Evolutionary conservation across 345 rosid genomes (phyloP).

Genomic region (Viola odorata): DNA sequence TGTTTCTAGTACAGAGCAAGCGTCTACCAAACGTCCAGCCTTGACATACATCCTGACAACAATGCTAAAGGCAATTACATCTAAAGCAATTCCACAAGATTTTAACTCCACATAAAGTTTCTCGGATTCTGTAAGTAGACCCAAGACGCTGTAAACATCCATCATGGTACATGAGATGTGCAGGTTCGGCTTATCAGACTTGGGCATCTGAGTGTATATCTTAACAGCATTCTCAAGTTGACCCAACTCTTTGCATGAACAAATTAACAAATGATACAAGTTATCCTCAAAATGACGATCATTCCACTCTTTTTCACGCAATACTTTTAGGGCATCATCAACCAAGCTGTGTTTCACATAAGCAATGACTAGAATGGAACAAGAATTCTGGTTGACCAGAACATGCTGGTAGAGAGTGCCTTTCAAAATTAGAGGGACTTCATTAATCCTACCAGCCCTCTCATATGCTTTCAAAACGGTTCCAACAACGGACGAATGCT

Average conservation of each 20-base stretch:
- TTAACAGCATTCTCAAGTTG: slow-evolving; percentile 53
- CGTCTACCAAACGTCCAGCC: slow-evolving; percentile 67
- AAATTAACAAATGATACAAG: slow-evolving; percentile 78
- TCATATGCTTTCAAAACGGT: slow-evolving; percentile 70
- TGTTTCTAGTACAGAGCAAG: slow-evolving; percentile 58
- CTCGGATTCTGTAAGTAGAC: slow-evolving; percentile 54
- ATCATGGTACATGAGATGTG: slow-evolving; percentile 79
- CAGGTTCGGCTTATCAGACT: slow-evolving; percentile 47
- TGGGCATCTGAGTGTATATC: slow-evolving; percentile 45
- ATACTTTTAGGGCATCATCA: slow-evolving; percentile 54
- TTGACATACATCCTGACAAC: slow-evolving; percentile 77
- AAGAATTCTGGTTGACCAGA: slow-evolving; percentile 61
- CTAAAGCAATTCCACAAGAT: slow-evolving; percentile 57
- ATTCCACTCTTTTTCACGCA: slow-evolving; percentile 59
- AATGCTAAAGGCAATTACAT: slow-evolving; percentile 65
- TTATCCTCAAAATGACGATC: slow-evolving; percentile 74
- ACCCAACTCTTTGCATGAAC: slow-evolving; percentile 77
- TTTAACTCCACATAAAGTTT: slow-evolving; percentile 55
- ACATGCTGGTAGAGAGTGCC: slow-evolving; percentile 60
- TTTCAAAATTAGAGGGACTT: slow-evolving; percentile 57
- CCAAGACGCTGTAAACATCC: slow-evolving; percentile 52
- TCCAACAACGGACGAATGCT: slow-evolving; percentile 60
- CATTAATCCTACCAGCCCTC: slow-evolving; percentile 51
- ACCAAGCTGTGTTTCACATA: slow-evolving; percentile 67
- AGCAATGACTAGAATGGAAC: slow-evolving; percentile 78